Percentiles rank a stretch among this genome's conserved stretches.
Conservation (phyloP, 768 basidiomycete species). For the Tylopilus subfusipes region DNA sequence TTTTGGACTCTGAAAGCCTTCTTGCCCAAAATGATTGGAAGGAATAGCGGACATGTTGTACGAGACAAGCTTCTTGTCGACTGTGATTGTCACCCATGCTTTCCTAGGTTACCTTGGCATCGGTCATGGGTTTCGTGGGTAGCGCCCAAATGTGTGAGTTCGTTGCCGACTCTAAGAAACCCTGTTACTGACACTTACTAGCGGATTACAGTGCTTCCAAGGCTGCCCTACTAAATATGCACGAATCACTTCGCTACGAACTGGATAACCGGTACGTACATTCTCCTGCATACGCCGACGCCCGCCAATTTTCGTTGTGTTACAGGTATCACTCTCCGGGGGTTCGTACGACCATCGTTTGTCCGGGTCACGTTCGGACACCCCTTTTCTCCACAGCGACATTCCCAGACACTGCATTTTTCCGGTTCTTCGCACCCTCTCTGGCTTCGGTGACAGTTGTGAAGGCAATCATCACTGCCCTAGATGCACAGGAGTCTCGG, state of each 20-base stretch:
- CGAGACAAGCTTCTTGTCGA: constrained; percentile 22
- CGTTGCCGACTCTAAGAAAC: not conserved
- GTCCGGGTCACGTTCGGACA: constrained; percentile 78
- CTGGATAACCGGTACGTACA: constrained; percentile 66
- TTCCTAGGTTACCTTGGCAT: constrained; percentile 70
- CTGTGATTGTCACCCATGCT: constrained; percentile 11
- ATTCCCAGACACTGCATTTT: constrained; percentile 47
- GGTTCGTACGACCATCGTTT: constrained; percentile 85
- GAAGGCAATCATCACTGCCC: constrained; percentile 74
- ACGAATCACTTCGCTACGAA: constrained; percentile 85
- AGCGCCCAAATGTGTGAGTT: constrained; percentile 72
- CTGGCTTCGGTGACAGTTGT: constrained; percentile 71
- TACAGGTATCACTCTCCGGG: constrained; percentile 63
- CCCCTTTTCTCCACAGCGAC: constrained; percentile 65
- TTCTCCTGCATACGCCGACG: not conserved
- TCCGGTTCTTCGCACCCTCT: constrained; percentile 75
- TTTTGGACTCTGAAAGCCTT: constrained; percentile 94
- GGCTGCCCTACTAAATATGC: constrained; percentile 76
- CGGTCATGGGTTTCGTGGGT: constrained; percentile 68
- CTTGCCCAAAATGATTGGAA: constrained; percentile 80
- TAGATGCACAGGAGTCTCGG: constrained; percentile 77
- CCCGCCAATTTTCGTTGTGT: not conserved
- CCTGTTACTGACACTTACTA: constrained; percentile 28
- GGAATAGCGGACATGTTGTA: constrained; percentile 82
- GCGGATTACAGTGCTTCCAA: constrained; percentile 93